These are phyloP conservation scores for Nemophila menziesii DNA, from an alignment of 257 asterid species.

Conservation along the genomic window DNA sequence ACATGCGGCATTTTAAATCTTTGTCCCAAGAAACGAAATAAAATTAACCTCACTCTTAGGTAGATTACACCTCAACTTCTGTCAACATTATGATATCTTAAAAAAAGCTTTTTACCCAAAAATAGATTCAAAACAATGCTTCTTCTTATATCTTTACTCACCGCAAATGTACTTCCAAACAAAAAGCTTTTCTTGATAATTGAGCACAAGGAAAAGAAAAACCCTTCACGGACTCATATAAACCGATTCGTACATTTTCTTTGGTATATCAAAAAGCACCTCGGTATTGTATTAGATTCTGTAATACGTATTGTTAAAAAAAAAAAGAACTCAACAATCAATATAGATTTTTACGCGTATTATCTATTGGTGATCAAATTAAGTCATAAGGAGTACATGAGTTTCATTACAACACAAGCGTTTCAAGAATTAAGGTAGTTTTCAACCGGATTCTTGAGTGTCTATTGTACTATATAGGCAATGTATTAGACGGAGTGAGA, in stretches of 20 bases:
- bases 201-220: neutral
- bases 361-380: too few relatives aligned
- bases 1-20: neutral
- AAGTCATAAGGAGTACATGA: too few relatives aligned
- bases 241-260: too few relatives aligned
- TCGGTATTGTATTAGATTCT: too few relatives aligned
- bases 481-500: too few relatives aligned
- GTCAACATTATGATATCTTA: neutral
- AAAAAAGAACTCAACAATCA: too few relatives aligned
- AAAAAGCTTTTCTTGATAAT: slow-evolving; percentile 15
- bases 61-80: slow-evolving; percentile 2
- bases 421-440: too few relatives aligned
- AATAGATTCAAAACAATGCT: slow-evolving; percentile 2
- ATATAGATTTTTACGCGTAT: too few relatives aligned
- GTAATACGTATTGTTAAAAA: neutral
- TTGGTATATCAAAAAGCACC: too few relatives aligned
- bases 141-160: slow-evolving; percentile 11
- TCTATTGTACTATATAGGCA: too few relatives aligned
- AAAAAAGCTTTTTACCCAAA: neutral
- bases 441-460: too few relatives aligned
- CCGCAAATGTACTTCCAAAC: slow-evolving; percentile 16
- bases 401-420: too few relatives aligned
- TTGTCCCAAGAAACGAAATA: neutral
- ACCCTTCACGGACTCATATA: slow-evolving; percentile 24
- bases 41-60: slow-evolving; percentile 11